phyloP scores from a whole-genome alignment of 345 rosid species.

The Melaleuca quinquenervia region DNA sequence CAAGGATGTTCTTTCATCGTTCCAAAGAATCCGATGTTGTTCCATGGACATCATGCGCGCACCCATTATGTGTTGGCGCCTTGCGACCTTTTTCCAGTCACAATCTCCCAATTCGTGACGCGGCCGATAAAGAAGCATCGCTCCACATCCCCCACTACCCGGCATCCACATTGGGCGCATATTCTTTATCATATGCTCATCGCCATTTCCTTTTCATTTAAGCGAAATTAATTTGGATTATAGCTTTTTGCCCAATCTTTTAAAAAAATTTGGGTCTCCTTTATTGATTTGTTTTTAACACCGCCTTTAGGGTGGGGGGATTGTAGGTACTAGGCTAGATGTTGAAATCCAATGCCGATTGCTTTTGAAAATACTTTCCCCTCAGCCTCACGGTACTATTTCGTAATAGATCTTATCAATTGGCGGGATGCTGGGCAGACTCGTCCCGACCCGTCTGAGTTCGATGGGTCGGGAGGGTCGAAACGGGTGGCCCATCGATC shows the following conservation, averaged over 20 bases:
- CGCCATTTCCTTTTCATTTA: rapidly evolving
- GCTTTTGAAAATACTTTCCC: not conserved
- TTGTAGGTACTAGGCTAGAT: not conserved
- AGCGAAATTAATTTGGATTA: not conserved
- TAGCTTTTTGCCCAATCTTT: not conserved
- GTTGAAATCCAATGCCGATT: not conserved
- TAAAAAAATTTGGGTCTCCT: not conserved
- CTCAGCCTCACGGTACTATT: not conserved
- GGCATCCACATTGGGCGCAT: not conserved
- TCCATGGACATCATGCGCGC: not conserved
- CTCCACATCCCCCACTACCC: not conserved
- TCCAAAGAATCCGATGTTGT: not conserved
- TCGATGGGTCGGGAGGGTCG: not conserved
- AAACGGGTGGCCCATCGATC: not conserved
- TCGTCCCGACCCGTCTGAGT: not conserved
- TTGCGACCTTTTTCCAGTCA: not conserved
- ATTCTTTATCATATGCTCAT: not conserved
- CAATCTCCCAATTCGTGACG: not conserved
- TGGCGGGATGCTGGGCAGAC: rapidly evolving
- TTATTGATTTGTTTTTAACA: not conserved
- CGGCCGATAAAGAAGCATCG: not conserved
- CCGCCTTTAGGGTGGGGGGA: not conserved
- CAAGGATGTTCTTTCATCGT: not conserved
- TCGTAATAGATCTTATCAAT: not conserved
- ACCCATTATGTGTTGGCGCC: not conserved